Evolutionary conservation across 2,329 filamentous ascomycete species (phyloP).

Genomic region (Hawksworthiomyces lignivorus): DNA sequence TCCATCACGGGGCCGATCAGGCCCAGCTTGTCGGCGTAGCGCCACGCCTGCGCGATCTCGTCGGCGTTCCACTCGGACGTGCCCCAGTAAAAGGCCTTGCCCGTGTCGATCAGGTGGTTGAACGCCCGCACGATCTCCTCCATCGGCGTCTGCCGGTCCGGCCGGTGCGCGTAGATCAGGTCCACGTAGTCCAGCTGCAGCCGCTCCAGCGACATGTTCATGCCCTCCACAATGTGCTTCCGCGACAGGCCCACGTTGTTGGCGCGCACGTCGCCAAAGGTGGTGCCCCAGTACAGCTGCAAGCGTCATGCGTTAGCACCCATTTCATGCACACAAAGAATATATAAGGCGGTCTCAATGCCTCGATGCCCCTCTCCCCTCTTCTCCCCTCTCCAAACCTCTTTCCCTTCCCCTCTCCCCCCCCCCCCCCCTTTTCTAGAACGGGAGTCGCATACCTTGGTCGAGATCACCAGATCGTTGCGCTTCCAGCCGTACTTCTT

Average conservation of each 20-base stretch:
- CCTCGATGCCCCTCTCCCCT: too few species aligned
- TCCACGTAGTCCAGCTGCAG: conserved; percentile 61
- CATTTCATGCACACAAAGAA: too few species aligned
- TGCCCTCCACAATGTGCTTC: conserved; percentile 48
- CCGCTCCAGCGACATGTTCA: conserved; percentile 49
- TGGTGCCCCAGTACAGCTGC: conserved; percentile 60
- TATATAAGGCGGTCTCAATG: too few species aligned
- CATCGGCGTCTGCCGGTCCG: conserved; percentile 51
- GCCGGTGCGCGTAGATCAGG: conserved; percentile 54
- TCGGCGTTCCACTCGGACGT: conserved; percentile 63
- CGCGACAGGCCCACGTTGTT: conserved; percentile 43
- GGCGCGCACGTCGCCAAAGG: conserved; percentile 48
- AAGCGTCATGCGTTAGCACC: too few species aligned
- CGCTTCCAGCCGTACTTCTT: conserved; percentile 53
- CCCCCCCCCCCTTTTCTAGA: too few species aligned
- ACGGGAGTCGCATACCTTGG: conserved; percentile 31
- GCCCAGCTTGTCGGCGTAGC: conserved; percentile 49
- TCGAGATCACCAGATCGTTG: conserved; percentile 53
- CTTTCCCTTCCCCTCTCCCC: too few species aligned
- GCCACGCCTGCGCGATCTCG: conserved; percentile 58
- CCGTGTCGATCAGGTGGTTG: conserved; percentile 47
- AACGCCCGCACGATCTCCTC: conserved; percentile 53
- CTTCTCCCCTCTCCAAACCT: too few species aligned
- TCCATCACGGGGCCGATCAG: conserved; percentile 59
- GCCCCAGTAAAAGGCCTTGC: conserved; percentile 66